Evolutionary conservation across 1,139 yeast species (phyloP), one percentile per base, ranked within the genome.

Genomic region (Suhomyces guaymorum): DNA sequence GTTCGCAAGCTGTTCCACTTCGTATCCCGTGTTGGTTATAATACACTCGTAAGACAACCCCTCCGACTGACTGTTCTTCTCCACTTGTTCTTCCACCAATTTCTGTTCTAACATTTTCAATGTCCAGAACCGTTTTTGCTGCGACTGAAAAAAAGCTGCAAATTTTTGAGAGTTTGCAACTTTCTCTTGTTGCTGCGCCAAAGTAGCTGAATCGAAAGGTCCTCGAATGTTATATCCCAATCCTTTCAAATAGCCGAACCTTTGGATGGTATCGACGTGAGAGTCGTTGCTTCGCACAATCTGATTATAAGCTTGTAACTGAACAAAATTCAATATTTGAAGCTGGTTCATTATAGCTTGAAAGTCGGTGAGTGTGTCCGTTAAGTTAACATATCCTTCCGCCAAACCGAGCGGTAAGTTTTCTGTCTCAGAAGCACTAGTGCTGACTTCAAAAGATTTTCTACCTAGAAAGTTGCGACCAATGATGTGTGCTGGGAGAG

Each of bases 201-300:
- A 39, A 4, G 48, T 42, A 5, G 36, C 35, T 6, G 35, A 32
- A 2, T 52, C 39, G 22, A 51, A 38, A 6, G 72, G 65, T 0
- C 74, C 73, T 37, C 59, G 54, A 21, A 64, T 27, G 24, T 59
- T 59, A 41, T 66, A 69, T 0, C 75, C 74, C 11, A 42, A 42
- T 2, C 63, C 52, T 41, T 63, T 63, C 32, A 70, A 52, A 34
- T 54, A 49, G 13, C 61, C 49, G 37, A 54, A 62, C 14, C 43
- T 37, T 15, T 46, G 29, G 10, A 45, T 32, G 14, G 38, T 28
- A 13, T 38, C 39, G 10, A 37, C 31, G 24, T 44, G 47, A 13
- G 34, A 35, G 20, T 37, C 34, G 18, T 30, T 35, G 10, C 16
- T 27, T 17, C 26, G 27, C 16, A 44, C 30, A 28, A 41, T 34